Percentiles rank a stretch among this genome's conserved stretches.
Conservation (phyloP, 2,329 filamentous ascomycete genomes). For the Penicillium sp. region DNA sequence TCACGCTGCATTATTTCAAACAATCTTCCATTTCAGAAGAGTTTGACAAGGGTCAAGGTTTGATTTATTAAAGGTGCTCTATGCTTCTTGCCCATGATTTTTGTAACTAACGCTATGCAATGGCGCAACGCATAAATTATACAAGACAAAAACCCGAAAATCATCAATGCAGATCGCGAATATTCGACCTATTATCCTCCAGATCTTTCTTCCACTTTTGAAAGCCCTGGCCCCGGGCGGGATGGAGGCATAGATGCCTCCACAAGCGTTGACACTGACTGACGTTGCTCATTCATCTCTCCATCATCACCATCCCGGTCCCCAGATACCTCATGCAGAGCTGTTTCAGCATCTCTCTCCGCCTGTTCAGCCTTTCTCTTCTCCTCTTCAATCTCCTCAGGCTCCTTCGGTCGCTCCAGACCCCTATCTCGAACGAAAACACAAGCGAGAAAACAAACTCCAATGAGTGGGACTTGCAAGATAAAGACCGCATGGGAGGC, state of each 20-base stretch:
- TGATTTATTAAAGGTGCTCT: no score
- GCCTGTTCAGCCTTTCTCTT: conserved; percentile 35
- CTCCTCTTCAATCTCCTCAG: conserved; percentile 30
- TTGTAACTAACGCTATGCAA: conserved; percentile 16
- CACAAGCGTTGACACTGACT: conserved; percentile 17
- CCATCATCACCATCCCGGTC: conserved; percentile 5
- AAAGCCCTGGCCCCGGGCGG: conserved; percentile 6
- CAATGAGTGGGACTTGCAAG: conserved; percentile 58
- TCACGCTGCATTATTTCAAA: neutral
- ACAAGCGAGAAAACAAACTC: conserved; percentile 53
- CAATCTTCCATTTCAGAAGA: no score
- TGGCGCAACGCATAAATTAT: conserved; percentile 2
- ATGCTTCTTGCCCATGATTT: neutral
- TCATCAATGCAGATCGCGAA: neutral
- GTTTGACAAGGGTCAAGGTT: no score
- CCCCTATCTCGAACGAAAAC: conserved; percentile 56
- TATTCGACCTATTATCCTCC: neutral
- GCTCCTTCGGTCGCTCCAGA: conserved; percentile 41
- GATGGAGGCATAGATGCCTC: conserved; percentile 19
- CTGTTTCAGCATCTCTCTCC: conserved; percentile 22
- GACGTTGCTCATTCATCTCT: conserved; percentile 11
- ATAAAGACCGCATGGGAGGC: conserved; percentile 61
- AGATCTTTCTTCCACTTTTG: neutral
- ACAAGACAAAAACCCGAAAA: neutral
- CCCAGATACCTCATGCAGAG: conserved; percentile 2